phyloP scores from a whole-genome alignment of 306 rosid species.

The Prunus armeniaca region DNA sequence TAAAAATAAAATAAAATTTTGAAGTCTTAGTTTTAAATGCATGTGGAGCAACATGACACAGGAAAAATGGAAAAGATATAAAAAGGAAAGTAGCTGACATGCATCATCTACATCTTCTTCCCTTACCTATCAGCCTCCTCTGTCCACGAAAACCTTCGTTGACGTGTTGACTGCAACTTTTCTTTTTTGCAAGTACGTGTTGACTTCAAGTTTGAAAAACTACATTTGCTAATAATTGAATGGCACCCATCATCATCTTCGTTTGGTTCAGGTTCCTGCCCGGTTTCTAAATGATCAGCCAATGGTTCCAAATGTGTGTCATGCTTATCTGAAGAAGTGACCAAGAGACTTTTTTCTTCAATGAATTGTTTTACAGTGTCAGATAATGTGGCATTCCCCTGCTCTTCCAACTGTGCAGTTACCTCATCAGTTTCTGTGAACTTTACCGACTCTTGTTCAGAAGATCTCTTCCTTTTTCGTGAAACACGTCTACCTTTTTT shows the following conservation, averaged over 20 bases:
- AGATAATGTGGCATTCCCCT: slow-evolving; percentile 15
- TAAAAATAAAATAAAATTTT: too few relatives aligned
- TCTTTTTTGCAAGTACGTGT: slow-evolving; percentile 29
- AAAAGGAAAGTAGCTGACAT: neutral
- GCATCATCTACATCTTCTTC: neutral
- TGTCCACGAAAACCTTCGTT: slow-evolving; percentile 73
- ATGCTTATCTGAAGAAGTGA: slow-evolving; percentile 34
- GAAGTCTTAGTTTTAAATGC: too few relatives aligned
- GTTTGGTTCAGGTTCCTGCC: slow-evolving; percentile 28
- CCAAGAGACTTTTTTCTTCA: slow-evolving; percentile 39
- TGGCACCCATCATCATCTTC: slow-evolving; percentile 37
- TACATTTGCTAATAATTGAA: slow-evolving; percentile 41
- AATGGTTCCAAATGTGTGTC: slow-evolving; percentile 30
- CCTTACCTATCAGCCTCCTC: slow-evolving; percentile 88
- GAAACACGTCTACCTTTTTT: slow-evolving; percentile 25
- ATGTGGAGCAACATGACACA: too few relatives aligned
- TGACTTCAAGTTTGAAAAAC: slow-evolving; percentile 54
- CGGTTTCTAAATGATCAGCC: slow-evolving; percentile 40
- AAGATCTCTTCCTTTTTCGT: slow-evolving; percentile 33
- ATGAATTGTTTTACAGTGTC: slow-evolving; percentile 28
- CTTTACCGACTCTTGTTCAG: slow-evolving; percentile 46
- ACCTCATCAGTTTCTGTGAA: slow-evolving; percentile 40
- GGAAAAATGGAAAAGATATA: neutral
- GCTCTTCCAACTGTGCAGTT: slow-evolving; percentile 33
- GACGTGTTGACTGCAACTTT: slow-evolving; percentile 58